Conservation (phyloP, 768 basidiomycete species). For the Pseudohyphozyma bogoriensis region DNA sequence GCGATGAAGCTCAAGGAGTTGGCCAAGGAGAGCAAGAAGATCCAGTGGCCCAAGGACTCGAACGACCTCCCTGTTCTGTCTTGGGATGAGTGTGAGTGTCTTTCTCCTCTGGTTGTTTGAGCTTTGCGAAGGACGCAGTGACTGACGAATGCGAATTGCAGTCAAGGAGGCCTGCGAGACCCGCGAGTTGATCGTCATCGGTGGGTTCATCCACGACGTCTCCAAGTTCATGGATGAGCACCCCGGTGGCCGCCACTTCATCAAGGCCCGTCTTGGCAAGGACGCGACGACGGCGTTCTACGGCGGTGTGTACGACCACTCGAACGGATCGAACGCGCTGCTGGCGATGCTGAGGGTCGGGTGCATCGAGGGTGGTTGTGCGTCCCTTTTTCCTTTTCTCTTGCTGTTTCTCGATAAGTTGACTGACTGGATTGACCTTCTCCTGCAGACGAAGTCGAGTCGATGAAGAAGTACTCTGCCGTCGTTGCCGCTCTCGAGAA, state of each 20-base stretch:
- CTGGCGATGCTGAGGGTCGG: constrained; percentile 71
- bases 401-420: background rate
- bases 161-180: constrained; percentile 56
- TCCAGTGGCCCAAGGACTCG: constrained; percentile 43
- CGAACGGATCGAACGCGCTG: constrained; percentile 72
- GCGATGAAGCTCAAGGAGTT: constrained; percentile 74
- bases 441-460: constrained; percentile 42
- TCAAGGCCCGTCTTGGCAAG: constrained; percentile 57
- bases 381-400: constrained; percentile 34
- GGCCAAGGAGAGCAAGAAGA: constrained; percentile 39
- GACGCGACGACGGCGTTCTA: constrained; percentile 69
- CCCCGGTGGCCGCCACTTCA: constrained; percentile 60
- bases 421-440: background rate
- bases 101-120: background rate
- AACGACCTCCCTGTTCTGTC: constrained; percentile 60
- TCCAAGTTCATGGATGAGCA: constrained; percentile 62
- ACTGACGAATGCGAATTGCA: background rate
- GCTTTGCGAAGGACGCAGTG: too few relatives aligned
- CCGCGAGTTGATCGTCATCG: constrained; percentile 58
- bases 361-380: constrained; percentile 55
- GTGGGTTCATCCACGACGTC: constrained; percentile 80
- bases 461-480: constrained; percentile 25
- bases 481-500: constrained; percentile 15
- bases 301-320: constrained; percentile 72
- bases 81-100: constrained; percentile 66